phyloP scores from a whole-genome alignment of 352 stramenopile species.

The Phytophthora rubi region DNA sequence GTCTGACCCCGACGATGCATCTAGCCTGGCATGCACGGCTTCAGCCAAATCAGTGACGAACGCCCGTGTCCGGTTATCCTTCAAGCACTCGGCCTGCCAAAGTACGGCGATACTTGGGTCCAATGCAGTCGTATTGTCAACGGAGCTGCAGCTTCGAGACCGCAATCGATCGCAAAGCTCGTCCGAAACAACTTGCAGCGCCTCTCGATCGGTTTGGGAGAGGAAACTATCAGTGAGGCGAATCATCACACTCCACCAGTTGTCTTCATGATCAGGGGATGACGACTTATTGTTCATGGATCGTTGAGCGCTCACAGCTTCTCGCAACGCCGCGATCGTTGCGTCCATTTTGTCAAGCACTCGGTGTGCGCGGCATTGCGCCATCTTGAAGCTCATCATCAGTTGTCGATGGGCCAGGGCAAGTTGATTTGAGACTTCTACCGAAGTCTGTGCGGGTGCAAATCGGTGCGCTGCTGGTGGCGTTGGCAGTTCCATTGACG shows the following conservation, averaged over 20 bases:
- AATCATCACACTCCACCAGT: slow-evolving; percentile 34
- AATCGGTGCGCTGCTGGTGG: slow-evolving; percentile 71
- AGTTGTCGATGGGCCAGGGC: slow-evolving; percentile 68
- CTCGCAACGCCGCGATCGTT: slow-evolving; percentile 53
- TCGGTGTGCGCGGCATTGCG: slow-evolving; percentile 61
- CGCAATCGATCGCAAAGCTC: slow-evolving; percentile 35
- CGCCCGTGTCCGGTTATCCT: slow-evolving; percentile 46
- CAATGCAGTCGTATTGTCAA: slow-evolving; percentile 4
- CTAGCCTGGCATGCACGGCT: slow-evolving; percentile 47
- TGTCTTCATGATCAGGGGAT: slow-evolving; percentile 8
- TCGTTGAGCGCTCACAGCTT: slow-evolving; percentile 28
- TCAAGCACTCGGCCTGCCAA: slow-evolving; percentile 60
- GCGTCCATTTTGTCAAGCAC: slow-evolving; percentile 66
- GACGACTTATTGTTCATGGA: neutral
- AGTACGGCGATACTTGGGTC: slow-evolving; percentile 35
- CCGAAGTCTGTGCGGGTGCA: slow-evolving; percentile 50
- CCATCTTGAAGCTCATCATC: slow-evolving; percentile 71
- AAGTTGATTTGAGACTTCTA: slow-evolving; percentile 74
- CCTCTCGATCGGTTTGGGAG: slow-evolving; percentile 52
- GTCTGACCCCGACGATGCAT: slow-evolving; percentile 52
- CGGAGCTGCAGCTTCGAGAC: slow-evolving; percentile 20
- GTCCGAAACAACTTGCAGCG: slow-evolving; percentile 43
- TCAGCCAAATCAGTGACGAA: slow-evolving; percentile 68
- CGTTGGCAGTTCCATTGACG: slow-evolving; percentile 49
- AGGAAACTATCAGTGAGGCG: slow-evolving; percentile 47